phyloP scores from a whole-genome alignment of 2,329 filamentous ascomycete genomes.

The Exophiala sp. region DNA sequence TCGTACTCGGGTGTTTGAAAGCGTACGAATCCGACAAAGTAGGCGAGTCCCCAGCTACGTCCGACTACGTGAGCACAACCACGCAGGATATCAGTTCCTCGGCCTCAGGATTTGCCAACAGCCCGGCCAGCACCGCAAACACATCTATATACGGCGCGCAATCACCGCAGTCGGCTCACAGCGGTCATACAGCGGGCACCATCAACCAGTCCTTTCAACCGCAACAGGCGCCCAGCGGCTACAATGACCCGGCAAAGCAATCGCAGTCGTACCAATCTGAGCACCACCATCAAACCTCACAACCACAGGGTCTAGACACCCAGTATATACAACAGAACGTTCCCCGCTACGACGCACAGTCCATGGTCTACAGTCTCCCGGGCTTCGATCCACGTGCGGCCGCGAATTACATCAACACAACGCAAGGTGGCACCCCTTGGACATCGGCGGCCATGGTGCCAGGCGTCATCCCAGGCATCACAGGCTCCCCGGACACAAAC shows the following conservation, averaged over 20 bases:
- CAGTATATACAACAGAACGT: slow-evolving; percentile 16
- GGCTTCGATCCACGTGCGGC: slow-evolving; percentile 16
- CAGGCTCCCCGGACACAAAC: slow-evolving; percentile 21
- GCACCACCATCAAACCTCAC: slow-evolving; percentile 1
- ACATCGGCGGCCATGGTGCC: slow-evolving; percentile 20
- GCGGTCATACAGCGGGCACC: slow-evolving; percentile 19
- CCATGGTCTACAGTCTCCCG: slow-evolving; percentile 24
- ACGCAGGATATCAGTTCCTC: slow-evolving; percentile 32
- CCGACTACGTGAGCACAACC: slow-evolving; percentile 40
- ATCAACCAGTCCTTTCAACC: slow-evolving; percentile 28
- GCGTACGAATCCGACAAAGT: slow-evolving; percentile 65
- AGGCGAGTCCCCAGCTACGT: slow-evolving; percentile 36
- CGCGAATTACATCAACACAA: slow-evolving; percentile 10
- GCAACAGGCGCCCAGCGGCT: slow-evolving; percentile 26
- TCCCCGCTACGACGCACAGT: slow-evolving; percentile 6
- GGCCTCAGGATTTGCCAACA: slow-evolving; percentile 29
- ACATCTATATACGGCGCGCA: slow-evolving; percentile 36
- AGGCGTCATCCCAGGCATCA: slow-evolving; percentile 21
- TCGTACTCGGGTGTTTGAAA: slow-evolving; percentile 80
- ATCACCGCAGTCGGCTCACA: slow-evolving; percentile 32
- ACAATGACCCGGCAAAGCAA: slow-evolving; percentile 14
- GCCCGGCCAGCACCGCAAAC: slow-evolving; percentile 39
- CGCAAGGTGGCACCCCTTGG: slow-evolving; percentile 8
- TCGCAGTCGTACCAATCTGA: slow-evolving; percentile 2
- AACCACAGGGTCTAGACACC: slow-evolving; percentile 2